A percentile compares a stretch with the other conserved stretches of the same genome.
Conservation (phyloP, 2,329 filamentous ascomycete genomes). For the Diaporthe ampelina region DNA sequence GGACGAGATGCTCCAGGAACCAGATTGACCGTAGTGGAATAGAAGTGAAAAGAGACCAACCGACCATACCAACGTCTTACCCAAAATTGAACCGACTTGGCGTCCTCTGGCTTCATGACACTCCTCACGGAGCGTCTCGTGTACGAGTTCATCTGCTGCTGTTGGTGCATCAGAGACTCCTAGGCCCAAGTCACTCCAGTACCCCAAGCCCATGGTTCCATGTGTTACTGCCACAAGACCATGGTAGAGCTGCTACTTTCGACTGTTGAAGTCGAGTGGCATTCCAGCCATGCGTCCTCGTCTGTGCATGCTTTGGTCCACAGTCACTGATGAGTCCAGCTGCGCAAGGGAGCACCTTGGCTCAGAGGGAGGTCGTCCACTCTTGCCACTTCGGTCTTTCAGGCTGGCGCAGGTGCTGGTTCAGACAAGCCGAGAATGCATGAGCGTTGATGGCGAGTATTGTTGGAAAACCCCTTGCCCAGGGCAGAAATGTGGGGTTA, state of each 20-base stretch:
- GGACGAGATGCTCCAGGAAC: not conserved
- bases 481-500: not conserved
- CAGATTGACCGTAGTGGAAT: not conserved
- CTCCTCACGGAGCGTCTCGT: not conserved
- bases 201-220: not conserved
- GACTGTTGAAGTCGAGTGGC: not conserved
- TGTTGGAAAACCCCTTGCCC: too few relatives aligned
- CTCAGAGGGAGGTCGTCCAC: not conserved
- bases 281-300: not conserved
- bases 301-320: not conserved
- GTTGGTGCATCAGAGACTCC: not conserved
- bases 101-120: too few relatives aligned
- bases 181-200: not conserved
- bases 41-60: not conserved
- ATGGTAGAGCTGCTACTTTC: not conserved
- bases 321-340: not conserved
- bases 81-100: not conserved
- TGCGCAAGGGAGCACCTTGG: not conserved
- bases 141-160: not conserved
- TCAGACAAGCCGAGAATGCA: not conserved
- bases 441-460: not conserved
- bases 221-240: too few relatives aligned
- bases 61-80: not conserved
- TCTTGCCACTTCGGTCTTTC: not conserved
- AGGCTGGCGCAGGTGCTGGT: not conserved